Percentiles rank a stretch among this genome's conserved stretches.
Evolutionary conservation across 208 protist species (phyloP).

Genomic region (Histomonas meleagridis): DNA sequence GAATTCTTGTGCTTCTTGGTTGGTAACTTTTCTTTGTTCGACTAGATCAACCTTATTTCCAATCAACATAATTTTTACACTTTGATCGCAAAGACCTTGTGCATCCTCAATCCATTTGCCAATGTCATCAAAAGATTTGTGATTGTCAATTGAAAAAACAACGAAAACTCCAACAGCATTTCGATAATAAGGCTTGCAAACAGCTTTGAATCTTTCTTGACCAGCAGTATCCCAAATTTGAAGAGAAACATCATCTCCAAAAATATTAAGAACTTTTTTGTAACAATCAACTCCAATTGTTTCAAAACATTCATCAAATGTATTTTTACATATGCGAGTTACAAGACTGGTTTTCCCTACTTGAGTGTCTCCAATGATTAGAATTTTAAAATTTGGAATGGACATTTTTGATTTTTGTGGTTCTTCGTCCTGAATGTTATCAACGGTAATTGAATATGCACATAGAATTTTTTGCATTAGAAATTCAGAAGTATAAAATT

Average conservation of each 20-base stretch:
- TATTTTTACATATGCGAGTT: background rate
- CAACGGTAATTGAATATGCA: too few relatives aligned
- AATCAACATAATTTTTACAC: background rate
- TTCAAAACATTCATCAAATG: background rate
- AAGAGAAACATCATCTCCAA: background rate
- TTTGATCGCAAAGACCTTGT: background rate
- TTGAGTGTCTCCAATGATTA: background rate
- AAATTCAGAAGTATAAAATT: too few relatives aligned
- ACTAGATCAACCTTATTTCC: conserved; percentile 10
- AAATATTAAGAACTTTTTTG: background rate
- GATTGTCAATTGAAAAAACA: background rate
- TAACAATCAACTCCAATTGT: conserved; percentile 8
- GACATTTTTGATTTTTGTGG: too few relatives aligned
- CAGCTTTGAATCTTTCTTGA: background rate
- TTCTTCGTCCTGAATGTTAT: too few relatives aligned
- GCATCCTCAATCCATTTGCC: background rate
- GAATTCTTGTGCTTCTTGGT: background rate
- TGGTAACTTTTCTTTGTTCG: background rate
- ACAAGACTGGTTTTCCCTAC: background rate
- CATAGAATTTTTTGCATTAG: too few relatives aligned
- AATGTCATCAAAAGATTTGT: background rate
- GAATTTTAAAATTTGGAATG: conserved; percentile 4
- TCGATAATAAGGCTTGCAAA: conserved; percentile 17
- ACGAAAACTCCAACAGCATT: background rate
- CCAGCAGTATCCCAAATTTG: conserved; percentile 1